These are phyloP conservation scores for Fusarium continuum DNA, from an alignment of 2,329 filamentous ascomycete species.

Conservation along the genomic window DNA sequence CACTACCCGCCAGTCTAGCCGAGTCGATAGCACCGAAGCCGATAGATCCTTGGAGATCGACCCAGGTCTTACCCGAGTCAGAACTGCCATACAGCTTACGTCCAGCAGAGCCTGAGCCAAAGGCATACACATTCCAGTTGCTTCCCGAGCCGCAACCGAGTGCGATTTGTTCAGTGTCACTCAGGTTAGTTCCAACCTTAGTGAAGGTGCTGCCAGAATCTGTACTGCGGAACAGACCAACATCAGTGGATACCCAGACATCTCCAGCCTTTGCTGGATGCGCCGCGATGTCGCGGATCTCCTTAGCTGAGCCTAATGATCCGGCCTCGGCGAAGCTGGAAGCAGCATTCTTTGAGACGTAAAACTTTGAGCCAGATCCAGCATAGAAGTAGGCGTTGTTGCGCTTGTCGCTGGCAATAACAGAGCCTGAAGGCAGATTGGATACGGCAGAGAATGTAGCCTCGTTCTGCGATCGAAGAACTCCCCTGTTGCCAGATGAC, in stretches of 20 bases:
- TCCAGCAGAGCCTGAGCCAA: constrained; percentile 55
- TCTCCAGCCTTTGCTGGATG: constrained; percentile 68
- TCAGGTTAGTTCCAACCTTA: constrained; percentile 48
- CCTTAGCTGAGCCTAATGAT: constrained; percentile 51
- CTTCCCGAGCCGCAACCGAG: constrained; percentile 53
- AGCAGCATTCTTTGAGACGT: constrained; percentile 60
- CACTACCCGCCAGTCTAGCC: constrained; percentile 55
- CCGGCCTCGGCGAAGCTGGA: constrained; percentile 55
- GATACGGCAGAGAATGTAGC: constrained; percentile 56
- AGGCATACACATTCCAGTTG: constrained; percentile 59
- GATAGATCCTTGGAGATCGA: constrained; percentile 55
- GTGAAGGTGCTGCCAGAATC: constrained; percentile 61
- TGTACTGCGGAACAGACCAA: constrained; percentile 63
- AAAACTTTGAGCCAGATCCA: constrained; percentile 57
- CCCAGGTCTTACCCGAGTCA: constrained; percentile 55
- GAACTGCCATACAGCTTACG: constrained; percentile 56
- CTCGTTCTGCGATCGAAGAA: constrained; percentile 54
- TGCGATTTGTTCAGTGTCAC: constrained; percentile 54
- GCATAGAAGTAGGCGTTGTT: constrained; percentile 63
- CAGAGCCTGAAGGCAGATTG: constrained; percentile 55
- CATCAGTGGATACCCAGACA: constrained; percentile 65
- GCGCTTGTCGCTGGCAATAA: constrained; percentile 64
- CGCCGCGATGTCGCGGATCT: constrained; percentile 64
- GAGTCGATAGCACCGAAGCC: constrained; percentile 57
- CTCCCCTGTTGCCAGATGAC: constrained; percentile 53